phyloP scores from a whole-genome alignment of 1,284 basidiomycete species.

The Sutorius eximius region DNA sequence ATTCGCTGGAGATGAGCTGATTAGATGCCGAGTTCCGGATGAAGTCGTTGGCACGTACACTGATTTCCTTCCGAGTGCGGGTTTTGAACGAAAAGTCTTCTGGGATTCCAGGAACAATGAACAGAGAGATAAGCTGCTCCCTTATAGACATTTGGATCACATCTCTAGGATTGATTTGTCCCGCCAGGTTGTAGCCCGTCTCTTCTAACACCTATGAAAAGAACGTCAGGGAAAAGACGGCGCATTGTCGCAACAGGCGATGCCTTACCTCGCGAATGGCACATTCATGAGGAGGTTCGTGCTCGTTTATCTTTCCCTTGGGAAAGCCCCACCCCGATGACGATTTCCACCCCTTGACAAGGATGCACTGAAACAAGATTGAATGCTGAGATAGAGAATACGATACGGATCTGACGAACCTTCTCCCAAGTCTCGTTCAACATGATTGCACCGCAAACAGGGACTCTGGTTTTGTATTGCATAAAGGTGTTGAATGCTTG shows the following conservation, averaged over 20 bases:
- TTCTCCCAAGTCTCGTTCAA: slow-evolving; percentile 91
- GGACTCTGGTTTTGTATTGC: slow-evolving; percentile 96
- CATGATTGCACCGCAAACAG: slow-evolving; percentile 98
- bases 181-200: slow-evolving; percentile 85
- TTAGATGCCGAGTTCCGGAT: slow-evolving; percentile 14
- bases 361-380: slow-evolving; percentile 61
- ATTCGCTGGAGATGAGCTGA: slow-evolving; percentile 67
- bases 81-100: slow-evolving; percentile 92
- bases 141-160: slow-evolving; percentile 87
- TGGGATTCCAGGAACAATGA: slow-evolving; percentile 87
- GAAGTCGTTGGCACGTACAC: slow-evolving; percentile 57
- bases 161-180: slow-evolving; percentile 66
- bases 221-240: slow-evolving; percentile 9
- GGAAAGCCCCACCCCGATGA: slow-evolving; percentile 98
- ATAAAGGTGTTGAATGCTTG: slow-evolving; percentile 82
- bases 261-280: slow-evolving; percentile 83
- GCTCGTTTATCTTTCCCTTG: slow-evolving; percentile 97
- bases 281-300: slow-evolving; percentile 81
- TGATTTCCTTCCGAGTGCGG: slow-evolving; percentile 97
- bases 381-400: slow-evolving; percentile 8
- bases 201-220: slow-evolving; percentile 81
- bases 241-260: neutral
- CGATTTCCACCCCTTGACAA: slow-evolving; percentile 98
- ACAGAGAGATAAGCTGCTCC: slow-evolving; percentile 89
- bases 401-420: slow-evolving; percentile 44